Evolutionary conservation across 768 basidiomycete species (phyloP).

Genomic region (Amyloporia xantha): DNA sequence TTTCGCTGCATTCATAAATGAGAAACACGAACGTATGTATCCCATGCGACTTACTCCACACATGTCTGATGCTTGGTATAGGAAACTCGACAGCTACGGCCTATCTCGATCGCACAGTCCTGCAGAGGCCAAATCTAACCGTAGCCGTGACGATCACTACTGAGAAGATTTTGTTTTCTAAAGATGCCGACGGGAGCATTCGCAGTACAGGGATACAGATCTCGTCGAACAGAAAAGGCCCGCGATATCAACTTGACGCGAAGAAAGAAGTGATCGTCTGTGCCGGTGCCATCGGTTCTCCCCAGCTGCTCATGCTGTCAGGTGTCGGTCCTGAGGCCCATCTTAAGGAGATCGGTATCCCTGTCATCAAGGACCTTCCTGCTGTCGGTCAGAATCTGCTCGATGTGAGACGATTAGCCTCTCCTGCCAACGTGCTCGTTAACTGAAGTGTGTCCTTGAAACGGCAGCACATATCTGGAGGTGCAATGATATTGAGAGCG

Average conservation of each 20-base stretch:
- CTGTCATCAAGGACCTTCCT: constrained; percentile 17
- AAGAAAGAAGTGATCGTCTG: constrained; percentile 14
- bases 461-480: no score
- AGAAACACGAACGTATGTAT: constrained; percentile 14
- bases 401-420: constrained; percentile 16
- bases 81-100: constrained; percentile 23
- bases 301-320: constrained; percentile 21
- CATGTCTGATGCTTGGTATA: no score
- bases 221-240: not conserved
- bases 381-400: constrained; percentile 21
- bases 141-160: constrained; percentile 1
- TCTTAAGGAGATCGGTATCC: constrained; percentile 14
- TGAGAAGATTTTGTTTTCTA: constrained; percentile 16
- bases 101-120: constrained; percentile 19
- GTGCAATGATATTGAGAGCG: constrained; percentile 8
- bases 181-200: not conserved
- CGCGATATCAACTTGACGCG: constrained; percentile 9
- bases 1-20: constrained; percentile 12
- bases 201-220: constrained; percentile 11
- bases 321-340: constrained; percentile 19
- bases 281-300: constrained; percentile 12
- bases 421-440: no score
- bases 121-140: constrained; percentile 19
- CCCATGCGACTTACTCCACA: no score
- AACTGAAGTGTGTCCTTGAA: no score